These are phyloP conservation scores for Staphylotrichum tortipilum DNA, from an alignment of 495 filamentous ascomycete genomes.

Conservation along the genomic window DNA sequence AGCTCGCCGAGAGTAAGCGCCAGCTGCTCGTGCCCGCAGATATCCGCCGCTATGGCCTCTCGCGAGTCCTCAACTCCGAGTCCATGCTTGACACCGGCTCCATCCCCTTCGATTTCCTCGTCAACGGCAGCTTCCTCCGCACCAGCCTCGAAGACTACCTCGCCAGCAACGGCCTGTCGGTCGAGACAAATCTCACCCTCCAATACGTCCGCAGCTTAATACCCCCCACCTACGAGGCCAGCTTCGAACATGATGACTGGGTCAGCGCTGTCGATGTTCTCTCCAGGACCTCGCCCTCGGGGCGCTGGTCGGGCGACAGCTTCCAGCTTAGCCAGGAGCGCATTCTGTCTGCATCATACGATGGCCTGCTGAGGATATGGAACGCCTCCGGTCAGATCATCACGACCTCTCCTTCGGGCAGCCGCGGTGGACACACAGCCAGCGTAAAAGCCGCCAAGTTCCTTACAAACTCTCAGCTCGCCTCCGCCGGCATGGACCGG, in stretches of 20 bases:
- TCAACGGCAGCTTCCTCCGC: conserved; percentile 82
- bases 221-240: conserved; percentile 75
- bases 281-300: conserved; percentile 55
- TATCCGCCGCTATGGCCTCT: conserved; percentile 82
- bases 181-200: conserved; percentile 75
- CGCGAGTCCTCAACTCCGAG: conserved; percentile 80
- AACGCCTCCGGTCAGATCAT: conserved; percentile 72
- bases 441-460: conserved; percentile 76
- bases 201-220: conserved; percentile 90
- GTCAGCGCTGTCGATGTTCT: conserved; percentile 85
- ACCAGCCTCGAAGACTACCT: conserved; percentile 86
- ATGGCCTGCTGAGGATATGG: conserved; percentile 82
- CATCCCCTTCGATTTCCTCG: conserved; percentile 90
- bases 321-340: conserved; percentile 43
- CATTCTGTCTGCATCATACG: conserved; percentile 82
- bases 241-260: conserved; percentile 96
- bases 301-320: conserved; percentile 40
- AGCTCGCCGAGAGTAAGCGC: conserved; percentile 46
- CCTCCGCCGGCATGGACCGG: conserved; percentile 72
- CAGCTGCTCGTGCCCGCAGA: conserved; percentile 55
- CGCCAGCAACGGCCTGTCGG: conserved; percentile 70
- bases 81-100: conserved; percentile 71
- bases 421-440: conserved; percentile 61
- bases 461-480: conserved; percentile 64
- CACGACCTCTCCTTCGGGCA: conserved; percentile 54